Conservation (phyloP, 768 basidiomycete genomes). For the Phlebiopsis flavidoalba region DNA sequence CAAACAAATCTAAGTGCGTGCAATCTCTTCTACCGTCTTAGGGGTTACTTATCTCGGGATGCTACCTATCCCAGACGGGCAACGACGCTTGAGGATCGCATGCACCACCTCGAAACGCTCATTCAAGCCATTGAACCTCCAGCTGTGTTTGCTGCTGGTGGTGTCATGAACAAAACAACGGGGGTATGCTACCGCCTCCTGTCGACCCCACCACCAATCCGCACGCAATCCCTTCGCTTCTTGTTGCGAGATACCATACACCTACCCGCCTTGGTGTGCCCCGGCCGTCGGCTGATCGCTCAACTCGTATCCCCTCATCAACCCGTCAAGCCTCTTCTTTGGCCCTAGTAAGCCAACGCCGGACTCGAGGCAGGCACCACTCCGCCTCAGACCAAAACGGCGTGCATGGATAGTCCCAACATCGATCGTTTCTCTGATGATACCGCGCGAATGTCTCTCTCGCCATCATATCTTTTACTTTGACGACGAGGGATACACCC, state of each 20-base stretch:
- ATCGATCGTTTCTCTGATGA: constrained; percentile 51
- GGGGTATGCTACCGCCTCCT: constrained; percentile 27
- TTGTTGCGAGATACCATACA: constrained; percentile 30
- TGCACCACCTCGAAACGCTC: constrained; percentile 82
- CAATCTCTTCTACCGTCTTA: neutral
- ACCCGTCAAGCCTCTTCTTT: constrained; percentile 80
- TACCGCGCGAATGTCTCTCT: constrained; percentile 56
- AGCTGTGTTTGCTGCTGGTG: constrained; percentile 67
- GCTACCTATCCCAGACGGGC: constrained; percentile 47
- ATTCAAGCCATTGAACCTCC: constrained; percentile 82
- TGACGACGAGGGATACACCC: constrained; percentile 81
- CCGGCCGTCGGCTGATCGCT: constrained; percentile 79
- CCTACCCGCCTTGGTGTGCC: constrained; percentile 57
- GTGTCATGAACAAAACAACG: constrained; percentile 27
- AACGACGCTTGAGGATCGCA: constrained; percentile 79
- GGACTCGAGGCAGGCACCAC: constrained; percentile 43
- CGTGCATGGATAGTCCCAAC: constrained; percentile 1
- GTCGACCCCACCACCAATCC: constrained; percentile 29
- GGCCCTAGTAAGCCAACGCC: constrained; percentile 37
- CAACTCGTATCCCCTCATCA: constrained; percentile 72
- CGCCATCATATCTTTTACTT: constrained; percentile 82
- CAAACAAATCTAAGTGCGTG: constrained; percentile 84
- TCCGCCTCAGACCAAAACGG: constrained; percentile 29
- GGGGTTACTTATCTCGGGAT: neutral
- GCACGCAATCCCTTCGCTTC: constrained; percentile 35